Evolutionary conservation across 2,329 filamentous ascomycete genomes (phyloP).

Genomic region (Fusarium duplospermum): DNA sequence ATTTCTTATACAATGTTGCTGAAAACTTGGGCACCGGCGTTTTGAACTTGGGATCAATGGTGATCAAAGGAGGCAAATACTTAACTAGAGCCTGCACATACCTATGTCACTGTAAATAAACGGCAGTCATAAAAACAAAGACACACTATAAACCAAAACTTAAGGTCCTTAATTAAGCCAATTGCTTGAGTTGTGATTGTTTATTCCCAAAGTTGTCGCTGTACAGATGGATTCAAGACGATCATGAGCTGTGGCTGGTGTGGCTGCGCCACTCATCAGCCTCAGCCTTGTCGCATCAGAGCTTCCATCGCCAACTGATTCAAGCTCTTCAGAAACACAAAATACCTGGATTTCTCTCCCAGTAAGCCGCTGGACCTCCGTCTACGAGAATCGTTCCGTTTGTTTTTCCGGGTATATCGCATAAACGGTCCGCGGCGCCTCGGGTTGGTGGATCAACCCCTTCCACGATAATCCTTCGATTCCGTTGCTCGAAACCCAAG

Average conservation of each 20-base stretch:
- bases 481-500: background rate
- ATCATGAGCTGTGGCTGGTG: slow-evolving; percentile 19
- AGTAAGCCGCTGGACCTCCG: background rate
- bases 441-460: no score
- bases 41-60: background rate
- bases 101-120: background rate
- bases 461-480: background rate
- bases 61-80: background rate
- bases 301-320: slow-evolving; percentile 9
- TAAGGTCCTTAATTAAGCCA: no score
- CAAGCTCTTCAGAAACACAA: background rate
- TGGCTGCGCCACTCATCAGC: slow-evolving; percentile 9
- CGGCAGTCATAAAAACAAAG: background rate
- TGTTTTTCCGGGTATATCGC: fast-evolving
- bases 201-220: background rate
- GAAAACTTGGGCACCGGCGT: background rate
- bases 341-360: background rate
- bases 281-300: slow-evolving; percentile 30
- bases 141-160: background rate
- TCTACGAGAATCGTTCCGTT: background rate
- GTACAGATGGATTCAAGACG: background rate
- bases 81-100: background rate
- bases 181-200: background rate
- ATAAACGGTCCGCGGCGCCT: background rate
- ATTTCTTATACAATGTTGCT: background rate